Percentiles rank a stretch among this genome's conserved stretches.
phyloP scores from a whole-genome alignment of 306 rosid genomes.

The Geum urbanum region DNA sequence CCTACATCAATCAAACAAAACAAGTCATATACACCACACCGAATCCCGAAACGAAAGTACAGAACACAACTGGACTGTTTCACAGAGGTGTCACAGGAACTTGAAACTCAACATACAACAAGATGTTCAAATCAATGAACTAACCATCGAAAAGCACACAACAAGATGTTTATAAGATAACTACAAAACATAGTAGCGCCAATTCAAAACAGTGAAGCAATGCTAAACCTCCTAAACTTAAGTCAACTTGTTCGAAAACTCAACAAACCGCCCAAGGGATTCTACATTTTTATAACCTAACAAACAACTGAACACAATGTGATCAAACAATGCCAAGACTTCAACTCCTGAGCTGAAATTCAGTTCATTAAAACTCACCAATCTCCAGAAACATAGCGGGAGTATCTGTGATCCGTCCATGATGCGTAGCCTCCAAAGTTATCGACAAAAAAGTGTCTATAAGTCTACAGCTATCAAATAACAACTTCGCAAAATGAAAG shows the following conservation, averaged over 20 bases:
- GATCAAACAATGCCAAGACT: no score
- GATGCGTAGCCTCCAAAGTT: constrained; percentile 95
- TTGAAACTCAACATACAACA: not conserved
- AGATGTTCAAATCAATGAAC: not conserved
- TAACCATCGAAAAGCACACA: not conserved
- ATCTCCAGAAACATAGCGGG: constrained; percentile 90
- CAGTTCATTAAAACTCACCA: constrained; percentile 44
- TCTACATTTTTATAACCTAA: no score
- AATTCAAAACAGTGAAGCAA: not conserved
- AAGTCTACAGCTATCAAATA: no score
- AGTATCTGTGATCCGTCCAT: constrained; percentile 75
- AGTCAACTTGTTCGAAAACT: no score
- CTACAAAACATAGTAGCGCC: not conserved
- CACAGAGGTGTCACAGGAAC: not conserved
- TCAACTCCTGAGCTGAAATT: not conserved
- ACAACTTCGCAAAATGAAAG: no score
- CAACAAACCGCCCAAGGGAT: no score
- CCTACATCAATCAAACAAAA: constrained; percentile 45
- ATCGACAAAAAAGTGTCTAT: constrained; percentile 40
- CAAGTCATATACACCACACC: constrained; percentile 1
- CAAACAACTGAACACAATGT: no score
- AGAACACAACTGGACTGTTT: not conserved
- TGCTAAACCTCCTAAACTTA: no score
- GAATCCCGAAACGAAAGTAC: constrained; percentile 15
- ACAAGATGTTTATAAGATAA: not conserved